These are phyloP conservation scores for Saxophila tyrrhenica DNA, from an alignment of 495 filamentous ascomycete species.

Conservation along the genomic window DNA sequence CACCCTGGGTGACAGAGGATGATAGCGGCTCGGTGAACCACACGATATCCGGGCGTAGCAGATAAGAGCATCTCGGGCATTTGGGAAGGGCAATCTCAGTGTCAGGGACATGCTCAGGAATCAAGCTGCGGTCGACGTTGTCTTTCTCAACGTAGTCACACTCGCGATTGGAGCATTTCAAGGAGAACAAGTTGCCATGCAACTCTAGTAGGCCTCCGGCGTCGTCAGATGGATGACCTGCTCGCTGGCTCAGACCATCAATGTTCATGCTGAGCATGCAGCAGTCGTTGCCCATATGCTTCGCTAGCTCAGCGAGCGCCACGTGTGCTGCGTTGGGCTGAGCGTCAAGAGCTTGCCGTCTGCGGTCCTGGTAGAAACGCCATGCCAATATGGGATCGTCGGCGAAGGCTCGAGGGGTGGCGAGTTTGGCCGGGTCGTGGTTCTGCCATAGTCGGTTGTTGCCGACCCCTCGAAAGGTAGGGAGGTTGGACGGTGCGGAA, in stretches of 20 bases:
- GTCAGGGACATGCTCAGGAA: slow-evolving; percentile 33
- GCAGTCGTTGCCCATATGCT: slow-evolving; percentile 43
- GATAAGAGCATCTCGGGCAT: slow-evolving; percentile 56
- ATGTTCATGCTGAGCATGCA: slow-evolving; percentile 64
- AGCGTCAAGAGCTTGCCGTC: slow-evolving; percentile 65
- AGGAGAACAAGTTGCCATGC: slow-evolving; percentile 64
- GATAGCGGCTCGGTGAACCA: slow-evolving; percentile 71
- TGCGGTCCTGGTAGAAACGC: slow-evolving; percentile 37
- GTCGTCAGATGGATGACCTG: slow-evolving; percentile 47
- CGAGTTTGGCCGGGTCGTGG: slow-evolving; percentile 57
- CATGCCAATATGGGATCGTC: slow-evolving; percentile 57
- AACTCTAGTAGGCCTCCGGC: slow-evolving; percentile 37
- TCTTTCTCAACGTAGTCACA: slow-evolving; percentile 50
- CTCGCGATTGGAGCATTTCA: slow-evolving; percentile 54
- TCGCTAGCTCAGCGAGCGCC: slow-evolving; percentile 59
- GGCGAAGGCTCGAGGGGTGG: slow-evolving; percentile 55
- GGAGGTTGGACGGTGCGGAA: slow-evolving; percentile 65
- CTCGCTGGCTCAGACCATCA: slow-evolving; percentile 59
- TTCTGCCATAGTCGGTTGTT: slow-evolving; percentile 63
- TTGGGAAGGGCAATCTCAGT: slow-evolving; percentile 44
- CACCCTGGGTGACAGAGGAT: not conserved
- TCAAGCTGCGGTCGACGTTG: slow-evolving; percentile 47
- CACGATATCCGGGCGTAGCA: slow-evolving; percentile 70
- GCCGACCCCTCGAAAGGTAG: slow-evolving; percentile 72
- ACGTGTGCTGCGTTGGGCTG: slow-evolving; percentile 63